phyloP scores from a whole-genome alignment of 2,329 filamentous ascomycete genomes.

The Penicillium sp. region DNA sequence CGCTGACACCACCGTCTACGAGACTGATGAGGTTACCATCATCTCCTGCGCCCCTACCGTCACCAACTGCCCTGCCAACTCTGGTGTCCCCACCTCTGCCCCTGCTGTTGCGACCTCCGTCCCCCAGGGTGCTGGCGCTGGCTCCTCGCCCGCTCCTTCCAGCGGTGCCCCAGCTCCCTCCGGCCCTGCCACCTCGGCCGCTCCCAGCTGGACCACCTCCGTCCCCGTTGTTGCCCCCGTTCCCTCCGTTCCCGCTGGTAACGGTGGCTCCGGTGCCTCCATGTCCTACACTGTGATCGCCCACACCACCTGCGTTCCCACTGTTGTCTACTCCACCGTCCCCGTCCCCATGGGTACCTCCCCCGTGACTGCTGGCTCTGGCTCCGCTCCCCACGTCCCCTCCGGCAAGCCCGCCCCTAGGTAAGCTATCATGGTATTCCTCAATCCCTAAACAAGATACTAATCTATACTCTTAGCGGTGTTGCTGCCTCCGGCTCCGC shows the following conservation, averaged over 20 bases:
- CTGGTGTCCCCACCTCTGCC: conserved; percentile 18
- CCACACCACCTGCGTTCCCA: conserved; percentile 31
- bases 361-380: conserved; percentile 12
- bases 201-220: conserved; percentile 13
- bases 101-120: conserved; percentile 14
- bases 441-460: background rate
- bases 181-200: conserved; percentile 6
- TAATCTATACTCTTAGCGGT: conserved; percentile 1
- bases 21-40: conserved; percentile 61
- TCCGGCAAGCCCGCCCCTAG: conserved; percentile 8
- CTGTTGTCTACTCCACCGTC: conserved; percentile 30
- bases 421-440: conserved; percentile 10
- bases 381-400: conserved; percentile 18
- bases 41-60: conserved; percentile 62
- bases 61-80: conserved; percentile 55
- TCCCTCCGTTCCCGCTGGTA: conserved; percentile 12
- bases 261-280: conserved; percentile 13
- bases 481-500: conserved; percentile 4
- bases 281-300: conserved; percentile 20
- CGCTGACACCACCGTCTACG: conserved; percentile 52
- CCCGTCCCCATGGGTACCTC: conserved; percentile 11
- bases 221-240: conserved; percentile 10
- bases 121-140: conserved; percentile 21
- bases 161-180: conserved; percentile 4
- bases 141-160: conserved; percentile 4